Conservation (phyloP, 345 rosid genomes). For the Populus pruinosa region DNA sequence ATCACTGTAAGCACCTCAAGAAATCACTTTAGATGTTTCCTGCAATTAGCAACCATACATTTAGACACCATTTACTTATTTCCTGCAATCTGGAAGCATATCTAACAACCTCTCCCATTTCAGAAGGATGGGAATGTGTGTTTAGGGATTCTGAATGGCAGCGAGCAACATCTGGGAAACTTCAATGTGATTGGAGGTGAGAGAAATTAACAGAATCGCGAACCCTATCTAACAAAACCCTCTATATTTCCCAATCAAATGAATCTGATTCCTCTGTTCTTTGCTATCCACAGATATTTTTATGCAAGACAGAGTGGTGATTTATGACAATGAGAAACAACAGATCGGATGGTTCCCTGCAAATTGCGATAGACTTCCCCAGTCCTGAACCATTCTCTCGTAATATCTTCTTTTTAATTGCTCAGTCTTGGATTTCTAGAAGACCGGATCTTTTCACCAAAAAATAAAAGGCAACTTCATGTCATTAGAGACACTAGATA, state of each 20-base stretch:
- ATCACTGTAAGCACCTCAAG: slow-evolving; percentile 49
- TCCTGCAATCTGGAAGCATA: neutral
- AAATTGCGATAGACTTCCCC: slow-evolving; percentile 54
- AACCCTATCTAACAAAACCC: neutral
- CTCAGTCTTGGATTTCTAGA: slow-evolving; percentile 11
- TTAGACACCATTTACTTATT: neutral
- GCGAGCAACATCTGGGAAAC: slow-evolving; percentile 45
- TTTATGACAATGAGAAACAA: slow-evolving; percentile 74
- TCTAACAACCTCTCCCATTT: neutral
- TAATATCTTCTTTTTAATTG: slow-evolving; percentile 17
- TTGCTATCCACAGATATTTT: slow-evolving; percentile 41
- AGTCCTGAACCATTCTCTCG: slow-evolving; percentile 43
- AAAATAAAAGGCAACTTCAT: neutral
- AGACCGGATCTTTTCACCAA: neutral
- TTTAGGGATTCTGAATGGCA: slow-evolving; percentile 73
- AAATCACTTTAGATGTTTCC: neutral
- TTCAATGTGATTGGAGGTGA: slow-evolving; percentile 66
- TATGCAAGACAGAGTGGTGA: slow-evolving; percentile 59
- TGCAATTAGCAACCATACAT: neutral
- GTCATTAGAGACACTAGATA: neutral
- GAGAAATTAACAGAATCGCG: neutral
- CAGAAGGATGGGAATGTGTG: slow-evolving; percentile 78
- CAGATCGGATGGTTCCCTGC: slow-evolving; percentile 68
- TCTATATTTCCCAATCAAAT: neutral
- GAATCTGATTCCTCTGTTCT: neutral